These are phyloP conservation scores for Nadsonia starkeyi-henricii DNA, from an alignment of 1,139 yeast genomes.

Conservation along the genomic window DNA sequence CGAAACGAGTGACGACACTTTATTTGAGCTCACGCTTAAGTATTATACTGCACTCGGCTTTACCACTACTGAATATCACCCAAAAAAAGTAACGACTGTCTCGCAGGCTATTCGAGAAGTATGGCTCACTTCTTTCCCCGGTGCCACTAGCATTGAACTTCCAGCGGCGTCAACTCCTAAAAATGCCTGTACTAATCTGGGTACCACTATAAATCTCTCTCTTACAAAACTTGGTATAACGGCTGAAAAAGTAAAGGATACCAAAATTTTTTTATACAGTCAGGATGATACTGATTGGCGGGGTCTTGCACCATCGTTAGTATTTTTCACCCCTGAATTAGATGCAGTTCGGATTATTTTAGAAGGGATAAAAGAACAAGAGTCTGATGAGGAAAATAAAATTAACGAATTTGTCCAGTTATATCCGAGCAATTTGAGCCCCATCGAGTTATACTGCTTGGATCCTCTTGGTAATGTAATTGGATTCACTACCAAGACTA, in stretches of 20 bases:
- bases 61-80: not conserved
- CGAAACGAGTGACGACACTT: not conserved
- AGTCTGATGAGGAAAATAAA: not conserved
- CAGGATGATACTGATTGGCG: constrained; percentile 25
- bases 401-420: constrained; percentile 15
- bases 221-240: constrained; percentile 16
- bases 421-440: constrained; percentile 23
- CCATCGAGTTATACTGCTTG: constrained; percentile 33
- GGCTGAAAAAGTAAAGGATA: constrained; percentile 10
- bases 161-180: constrained; percentile 15
- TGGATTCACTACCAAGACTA: constrained; percentile 36
- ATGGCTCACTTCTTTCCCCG: constrained; percentile 43
- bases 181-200: constrained; percentile 7
- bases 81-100: not conserved
- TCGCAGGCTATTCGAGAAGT: constrained; percentile 23
- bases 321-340: constrained; percentile 19
- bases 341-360: constrained; percentile 7
- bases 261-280: constrained; percentile 11
- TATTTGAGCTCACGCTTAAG: not conserved
- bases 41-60: not conserved
- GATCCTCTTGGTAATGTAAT: constrained; percentile 50
- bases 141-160: constrained; percentile 9
- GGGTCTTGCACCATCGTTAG: constrained; percentile 21
- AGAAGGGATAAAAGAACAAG: constrained; percentile 1
- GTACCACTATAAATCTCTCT: constrained; percentile 11